A percentile compares a stretch with the other conserved stretches of the same genome.
Conservation (phyloP, 129 eudicot genomes). For the Oenanthe sinensis region DNA sequence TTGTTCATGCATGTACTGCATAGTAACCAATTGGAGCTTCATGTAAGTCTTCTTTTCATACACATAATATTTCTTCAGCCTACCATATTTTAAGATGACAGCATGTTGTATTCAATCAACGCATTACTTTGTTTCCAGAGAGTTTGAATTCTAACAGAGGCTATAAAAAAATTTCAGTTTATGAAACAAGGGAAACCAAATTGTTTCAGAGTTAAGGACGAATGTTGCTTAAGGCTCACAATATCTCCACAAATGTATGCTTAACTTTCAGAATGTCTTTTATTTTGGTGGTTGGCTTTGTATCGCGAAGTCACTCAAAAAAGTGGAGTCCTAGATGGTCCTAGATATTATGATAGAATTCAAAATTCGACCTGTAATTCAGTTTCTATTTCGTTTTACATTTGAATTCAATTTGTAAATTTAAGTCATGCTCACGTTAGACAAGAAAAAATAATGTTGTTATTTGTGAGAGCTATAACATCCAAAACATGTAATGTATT, state of each 20-base stretch:
- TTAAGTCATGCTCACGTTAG: not conserved
- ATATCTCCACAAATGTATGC: not conserved
- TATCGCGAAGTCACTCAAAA: not conserved
- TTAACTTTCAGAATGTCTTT: not conserved
- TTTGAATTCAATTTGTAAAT: not conserved
- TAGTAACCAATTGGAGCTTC: no score
- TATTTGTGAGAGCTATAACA: not conserved
- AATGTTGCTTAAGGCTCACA: not conserved
- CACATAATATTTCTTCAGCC: no score
- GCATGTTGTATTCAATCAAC: no score
- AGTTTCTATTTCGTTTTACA: not conserved
- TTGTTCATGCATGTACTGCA: no score
- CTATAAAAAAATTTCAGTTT: not conserved
- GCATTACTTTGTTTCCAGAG: no score
- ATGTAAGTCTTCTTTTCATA: no score
- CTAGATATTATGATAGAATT: not conserved
- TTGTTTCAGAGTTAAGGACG: not conserved
- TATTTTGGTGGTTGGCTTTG: not conserved
- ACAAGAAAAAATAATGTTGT: not conserved
- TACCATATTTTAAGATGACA: no score
- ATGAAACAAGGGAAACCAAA: not conserved
- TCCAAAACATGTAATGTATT: not conserved
- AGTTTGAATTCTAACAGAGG: no score
- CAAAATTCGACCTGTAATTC: not conserved
- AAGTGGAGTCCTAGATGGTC: not conserved